These are phyloP conservation scores for Trichoderma orchidacearum DNA, from an alignment of 495 filamentous ascomycete genomes.

Conservation along the genomic window DNA sequence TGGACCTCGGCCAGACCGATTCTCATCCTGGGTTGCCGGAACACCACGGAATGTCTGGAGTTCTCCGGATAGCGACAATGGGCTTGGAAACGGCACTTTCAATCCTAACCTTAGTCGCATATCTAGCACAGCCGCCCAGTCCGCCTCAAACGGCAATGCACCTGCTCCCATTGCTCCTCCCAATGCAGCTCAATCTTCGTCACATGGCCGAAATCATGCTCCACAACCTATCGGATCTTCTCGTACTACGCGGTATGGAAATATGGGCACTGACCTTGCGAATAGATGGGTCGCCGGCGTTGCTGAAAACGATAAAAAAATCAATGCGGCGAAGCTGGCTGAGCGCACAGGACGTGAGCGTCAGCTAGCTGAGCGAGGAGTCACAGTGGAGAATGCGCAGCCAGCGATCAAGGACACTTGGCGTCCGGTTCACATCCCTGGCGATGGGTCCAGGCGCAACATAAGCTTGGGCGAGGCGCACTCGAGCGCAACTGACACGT, in stretches of 20 bases:
- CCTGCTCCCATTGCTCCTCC: conserved; percentile 31
- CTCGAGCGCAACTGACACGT: background rate
- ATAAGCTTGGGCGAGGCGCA: background rate
- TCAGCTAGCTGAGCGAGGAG: conserved; percentile 14
- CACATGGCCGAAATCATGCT: background rate
- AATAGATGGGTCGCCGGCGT: conserved; percentile 2
- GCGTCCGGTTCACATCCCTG: conserved; percentile 39
- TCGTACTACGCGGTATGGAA: background rate
- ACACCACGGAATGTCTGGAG: conserved; percentile 58
- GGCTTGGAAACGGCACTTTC: conserved; percentile 70
- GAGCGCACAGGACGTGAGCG: conserved; percentile 15
- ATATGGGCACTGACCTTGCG: background rate
- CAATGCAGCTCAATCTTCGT: background rate
- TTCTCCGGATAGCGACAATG: conserved; percentile 52
- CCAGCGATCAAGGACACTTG: conserved; percentile 49
- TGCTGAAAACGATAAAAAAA: conserved; percentile 10
- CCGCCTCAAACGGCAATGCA: conserved; percentile 7
- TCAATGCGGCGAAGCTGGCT: conserved; percentile 11
- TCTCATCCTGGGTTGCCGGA: conserved; percentile 16
- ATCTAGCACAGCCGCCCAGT: conserved; percentile 15
- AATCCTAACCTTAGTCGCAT: conserved; percentile 43
- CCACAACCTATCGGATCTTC: background rate
- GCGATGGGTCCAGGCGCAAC: conserved; percentile 9
- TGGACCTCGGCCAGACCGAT: conserved; percentile 18
- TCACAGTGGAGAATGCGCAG: conserved; percentile 16